Evolutionary conservation across 495 filamentous ascomycete species (phyloP).

Genomic region (Terfezia boudieri): DNA sequence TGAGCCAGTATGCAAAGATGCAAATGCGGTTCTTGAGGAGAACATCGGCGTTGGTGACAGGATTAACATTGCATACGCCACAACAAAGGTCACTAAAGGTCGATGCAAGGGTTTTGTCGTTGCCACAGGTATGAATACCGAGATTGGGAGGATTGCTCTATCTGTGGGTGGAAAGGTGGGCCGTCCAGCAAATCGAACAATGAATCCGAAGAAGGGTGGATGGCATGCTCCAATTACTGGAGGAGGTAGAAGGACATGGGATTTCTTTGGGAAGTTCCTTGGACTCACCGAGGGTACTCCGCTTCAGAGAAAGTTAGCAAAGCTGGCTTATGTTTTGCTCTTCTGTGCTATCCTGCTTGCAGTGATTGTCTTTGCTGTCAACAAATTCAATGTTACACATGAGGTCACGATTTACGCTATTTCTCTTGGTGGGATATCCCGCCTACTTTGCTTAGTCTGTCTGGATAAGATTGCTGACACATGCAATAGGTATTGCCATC

Average conservation of each 20-base stretch:
- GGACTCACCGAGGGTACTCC: conserved; percentile 64
- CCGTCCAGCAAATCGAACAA: conserved; percentile 33
- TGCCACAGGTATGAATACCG: conserved; percentile 56
- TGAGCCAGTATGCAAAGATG: conserved; percentile 32
- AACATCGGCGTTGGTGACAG: conserved; percentile 41
- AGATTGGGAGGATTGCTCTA: conserved; percentile 65
- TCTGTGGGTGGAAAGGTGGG: conserved; percentile 35
- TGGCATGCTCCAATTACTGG: conserved; percentile 35
- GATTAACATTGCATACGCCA: conserved; percentile 46
- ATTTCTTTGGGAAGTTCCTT: conserved; percentile 41
- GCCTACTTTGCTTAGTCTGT: background rate
- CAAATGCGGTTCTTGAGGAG: conserved; percentile 22
- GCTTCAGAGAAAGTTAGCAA: conserved; percentile 57
- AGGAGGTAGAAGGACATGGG: conserved; percentile 33
- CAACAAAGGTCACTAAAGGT: conserved; percentile 44
- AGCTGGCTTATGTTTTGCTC: conserved; percentile 54
- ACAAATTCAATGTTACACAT: conserved; percentile 41
- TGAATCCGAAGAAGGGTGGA: conserved; percentile 41
- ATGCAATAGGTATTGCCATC: conserved; percentile 37
- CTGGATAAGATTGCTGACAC: background rate
- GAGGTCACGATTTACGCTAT: conserved; percentile 71
- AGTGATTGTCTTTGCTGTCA: conserved; percentile 60
- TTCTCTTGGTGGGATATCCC: conserved; percentile 28
- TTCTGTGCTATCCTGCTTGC: conserved; percentile 50
- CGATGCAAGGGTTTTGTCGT: conserved; percentile 44